Percentiles rank a stretch among this genome's conserved stretches.
phyloP scores from a whole-genome alignment of 1,284 basidiomycete species.

The Mycosarcoma maydis region DNA sequence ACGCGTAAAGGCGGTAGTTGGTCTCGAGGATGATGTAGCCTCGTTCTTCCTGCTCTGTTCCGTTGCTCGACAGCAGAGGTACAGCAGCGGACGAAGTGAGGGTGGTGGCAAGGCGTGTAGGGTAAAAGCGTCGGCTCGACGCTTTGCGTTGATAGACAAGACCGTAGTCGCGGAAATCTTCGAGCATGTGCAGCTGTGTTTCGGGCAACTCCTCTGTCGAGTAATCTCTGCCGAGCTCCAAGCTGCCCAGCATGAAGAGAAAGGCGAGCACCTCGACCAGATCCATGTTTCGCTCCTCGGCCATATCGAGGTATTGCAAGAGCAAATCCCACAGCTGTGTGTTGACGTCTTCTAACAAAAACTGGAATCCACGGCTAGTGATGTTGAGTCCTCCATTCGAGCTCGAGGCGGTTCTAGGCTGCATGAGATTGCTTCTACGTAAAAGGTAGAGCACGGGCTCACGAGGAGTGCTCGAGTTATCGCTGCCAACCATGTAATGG shows the following conservation, averaged over 20 bases:
- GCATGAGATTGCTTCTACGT: constrained; percentile 86
- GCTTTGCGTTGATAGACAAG: constrained; percentile 77
- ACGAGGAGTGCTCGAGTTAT: constrained; percentile 77
- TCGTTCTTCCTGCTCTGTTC: constrained; percentile 70
- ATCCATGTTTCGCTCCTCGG: constrained; percentile 72
- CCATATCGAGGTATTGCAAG: constrained; percentile 76
- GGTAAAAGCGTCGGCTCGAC: constrained; percentile 76
- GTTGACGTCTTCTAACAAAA: constrained; percentile 93
- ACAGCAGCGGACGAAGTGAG: constrained; percentile 77
- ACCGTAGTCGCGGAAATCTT: constrained; percentile 93
- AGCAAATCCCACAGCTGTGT: constrained; percentile 97
- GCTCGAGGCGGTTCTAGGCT: constrained; percentile 20
- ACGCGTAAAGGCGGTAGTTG: constrained; percentile 97
- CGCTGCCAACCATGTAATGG: constrained; percentile 98
- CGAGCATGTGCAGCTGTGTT: constrained; percentile 85
- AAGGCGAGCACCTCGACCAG: constrained; percentile 92
- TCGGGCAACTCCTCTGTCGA: constrained; percentile 82
- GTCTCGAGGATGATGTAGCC: constrained; percentile 95
- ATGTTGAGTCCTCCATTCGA: constrained; percentile 71
- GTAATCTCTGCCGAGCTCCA: constrained; percentile 71
- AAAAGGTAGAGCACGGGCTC: constrained; percentile 84
- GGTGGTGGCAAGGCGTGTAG: constrained; percentile 94
- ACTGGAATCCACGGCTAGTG: constrained; percentile 95
- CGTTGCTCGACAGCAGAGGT: constrained; percentile 47
- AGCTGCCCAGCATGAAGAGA: constrained; percentile 73